Conservation (phyloP, 2,329 filamentous ascomycete species). For the Scortechinia acanthostroma region DNA sequence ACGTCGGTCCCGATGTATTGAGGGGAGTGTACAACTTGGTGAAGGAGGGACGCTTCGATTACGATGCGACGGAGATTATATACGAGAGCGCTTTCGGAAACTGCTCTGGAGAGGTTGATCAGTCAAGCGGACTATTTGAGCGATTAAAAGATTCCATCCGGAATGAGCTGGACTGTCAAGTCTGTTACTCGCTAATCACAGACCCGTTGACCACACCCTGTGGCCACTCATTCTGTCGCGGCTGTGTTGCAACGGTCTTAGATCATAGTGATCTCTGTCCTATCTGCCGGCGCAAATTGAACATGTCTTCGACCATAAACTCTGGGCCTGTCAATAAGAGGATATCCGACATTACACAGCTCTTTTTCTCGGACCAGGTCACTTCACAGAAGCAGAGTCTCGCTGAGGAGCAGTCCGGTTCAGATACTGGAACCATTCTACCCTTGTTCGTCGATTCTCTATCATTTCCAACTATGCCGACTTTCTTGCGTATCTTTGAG, state of each 20-base stretch:
- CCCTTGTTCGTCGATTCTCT: conserved; percentile 78
- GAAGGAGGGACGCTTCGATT: conserved; percentile 9
- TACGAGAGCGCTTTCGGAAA: conserved; percentile 8
- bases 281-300: conserved; percentile 65
- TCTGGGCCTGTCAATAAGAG: conserved; percentile 45
- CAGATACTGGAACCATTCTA: conserved; percentile 48
- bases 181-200: conserved; percentile 76
- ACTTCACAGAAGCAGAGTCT: conserved; percentile 45
- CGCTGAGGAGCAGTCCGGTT: conserved; percentile 46
- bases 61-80: conserved; percentile 12
- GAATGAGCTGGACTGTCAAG: conserved; percentile 76
- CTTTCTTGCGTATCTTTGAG: conserved; percentile 86
- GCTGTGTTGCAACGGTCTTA: conserved; percentile 69
- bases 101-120: conserved; percentile 15
- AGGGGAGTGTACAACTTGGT: background rate
- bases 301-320: conserved; percentile 33
- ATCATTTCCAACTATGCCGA: conserved; percentile 75
- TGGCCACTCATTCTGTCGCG: conserved; percentile 82
- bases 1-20: background rate
- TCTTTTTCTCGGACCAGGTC: conserved; percentile 65
- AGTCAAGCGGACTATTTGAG: conserved; percentile 42
- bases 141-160: conserved; percentile 54
- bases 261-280: conserved; percentile 76
- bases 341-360: conserved; percentile 54
- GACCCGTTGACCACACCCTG: conserved; percentile 80